These are phyloP conservation scores for Kappamyces sp. DNA, from an alignment of 192 early-diverging fungal genomes.

Conservation along the genomic window DNA sequence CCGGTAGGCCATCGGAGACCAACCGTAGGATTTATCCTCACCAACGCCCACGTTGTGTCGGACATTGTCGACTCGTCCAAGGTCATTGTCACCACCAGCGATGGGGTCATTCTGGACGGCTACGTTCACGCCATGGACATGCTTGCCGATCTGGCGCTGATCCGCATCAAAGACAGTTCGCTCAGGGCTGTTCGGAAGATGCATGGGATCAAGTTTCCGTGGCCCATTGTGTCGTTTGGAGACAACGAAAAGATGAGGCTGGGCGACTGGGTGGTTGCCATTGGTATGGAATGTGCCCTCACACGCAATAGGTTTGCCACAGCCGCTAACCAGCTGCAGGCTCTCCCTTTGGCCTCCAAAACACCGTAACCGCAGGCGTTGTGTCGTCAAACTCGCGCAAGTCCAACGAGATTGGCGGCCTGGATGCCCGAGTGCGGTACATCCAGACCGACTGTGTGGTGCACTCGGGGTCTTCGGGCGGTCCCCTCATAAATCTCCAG, in stretches of 20 bases:
- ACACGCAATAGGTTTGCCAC: too few species aligned
- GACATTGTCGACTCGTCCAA: constrained; percentile 16
- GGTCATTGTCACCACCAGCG: constrained; percentile 21
- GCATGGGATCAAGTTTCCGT: constrained; percentile 16
- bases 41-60: constrained; percentile 37
- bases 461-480: constrained; percentile 42
- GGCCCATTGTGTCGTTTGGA: constrained; percentile 9
- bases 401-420: constrained; percentile 34
- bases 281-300: constrained; percentile 8
- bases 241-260: constrained; percentile 4
- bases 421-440: constrained; percentile 40
- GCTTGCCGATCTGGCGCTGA: constrained; percentile 39
- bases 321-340: background rate
- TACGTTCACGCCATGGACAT: constrained; percentile 36
- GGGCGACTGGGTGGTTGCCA: constrained; percentile 42
- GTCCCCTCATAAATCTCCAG: constrained; percentile 44
- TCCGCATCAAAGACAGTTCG: constrained; percentile 20
- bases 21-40: constrained; percentile 1
- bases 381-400: constrained; percentile 34
- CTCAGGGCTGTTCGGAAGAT: background rate
- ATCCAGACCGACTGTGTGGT: constrained; percentile 52
- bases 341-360: constrained; percentile 45
- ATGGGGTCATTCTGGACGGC: constrained; percentile 32
- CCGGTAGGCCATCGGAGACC: constrained; percentile 35
- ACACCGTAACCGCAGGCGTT: constrained; percentile 47